These are phyloP conservation scores for Phytophthora rubi DNA, from an alignment of 352 stramenopile species.

Conservation along the genomic window DNA sequence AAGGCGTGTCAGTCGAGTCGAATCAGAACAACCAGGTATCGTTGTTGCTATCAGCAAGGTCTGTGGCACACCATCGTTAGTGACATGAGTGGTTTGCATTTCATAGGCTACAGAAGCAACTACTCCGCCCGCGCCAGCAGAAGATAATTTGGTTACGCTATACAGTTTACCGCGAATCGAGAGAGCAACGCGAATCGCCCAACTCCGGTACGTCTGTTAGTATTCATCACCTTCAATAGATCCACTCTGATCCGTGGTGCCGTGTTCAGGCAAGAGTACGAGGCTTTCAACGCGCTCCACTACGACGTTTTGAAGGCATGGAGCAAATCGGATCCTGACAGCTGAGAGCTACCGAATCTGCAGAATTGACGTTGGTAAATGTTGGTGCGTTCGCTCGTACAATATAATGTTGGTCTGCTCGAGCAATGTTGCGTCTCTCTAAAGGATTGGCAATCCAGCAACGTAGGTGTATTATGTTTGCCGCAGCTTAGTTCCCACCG, in stretches of 20 bases:
- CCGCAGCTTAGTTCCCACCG: slow-evolving; percentile 9
- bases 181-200: slow-evolving; percentile 37
- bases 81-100: slow-evolving; percentile 11
- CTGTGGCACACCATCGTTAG: background rate
- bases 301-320: slow-evolving; percentile 57
- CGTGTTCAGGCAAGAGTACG: slow-evolving; percentile 47
- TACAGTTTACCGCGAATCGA: slow-evolving; percentile 33
- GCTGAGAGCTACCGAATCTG: slow-evolving; percentile 4
- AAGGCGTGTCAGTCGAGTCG: slow-evolving; percentile 3
- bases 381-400: background rate
- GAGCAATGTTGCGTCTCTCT: background rate
- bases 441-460: slow-evolving; percentile 1
- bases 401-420: slow-evolving; percentile 14
- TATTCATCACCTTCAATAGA: background rate
- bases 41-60: background rate
- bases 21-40: slow-evolving; percentile 26
- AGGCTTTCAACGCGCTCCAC: slow-evolving; percentile 52
- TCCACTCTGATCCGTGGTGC: slow-evolving; percentile 1
- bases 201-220: slow-evolving; percentile 33
- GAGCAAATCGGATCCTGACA: slow-evolving; percentile 40
- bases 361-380: background rate
- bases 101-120: slow-evolving; percentile 8
- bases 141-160: slow-evolving; percentile 20
- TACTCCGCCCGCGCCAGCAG: slow-evolving; percentile 7
- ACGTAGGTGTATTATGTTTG: slow-evolving; percentile 11